Percentiles rank a stretch among this genome's conserved stretches.
Conservation (phyloP, 1,284 basidiomycete species). For the Melampsora americana region DNA sequence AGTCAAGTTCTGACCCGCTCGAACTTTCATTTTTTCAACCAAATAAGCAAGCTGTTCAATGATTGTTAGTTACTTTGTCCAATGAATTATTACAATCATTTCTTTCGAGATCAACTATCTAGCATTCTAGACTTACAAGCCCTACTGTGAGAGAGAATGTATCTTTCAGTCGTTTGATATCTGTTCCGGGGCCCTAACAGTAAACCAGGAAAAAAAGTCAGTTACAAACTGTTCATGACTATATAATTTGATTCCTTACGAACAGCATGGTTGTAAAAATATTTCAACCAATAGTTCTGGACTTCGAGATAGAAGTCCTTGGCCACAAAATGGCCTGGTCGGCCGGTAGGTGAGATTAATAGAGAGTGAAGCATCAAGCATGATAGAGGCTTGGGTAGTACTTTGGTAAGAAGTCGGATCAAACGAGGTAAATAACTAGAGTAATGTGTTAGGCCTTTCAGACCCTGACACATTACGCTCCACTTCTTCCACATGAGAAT, state of each 20-base stretch:
- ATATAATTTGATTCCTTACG: no score
- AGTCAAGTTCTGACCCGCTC: neutral
- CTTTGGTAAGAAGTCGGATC: neutral
- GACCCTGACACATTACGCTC: neutral
- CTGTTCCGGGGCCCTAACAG: neutral
- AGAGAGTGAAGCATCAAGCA: neutral
- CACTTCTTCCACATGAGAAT: conserved; percentile 6
- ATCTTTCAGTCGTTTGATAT: conserved; percentile 23
- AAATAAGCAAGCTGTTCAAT: neutral
- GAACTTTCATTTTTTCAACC: neutral
- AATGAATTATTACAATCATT: no score
- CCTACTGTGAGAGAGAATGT: neutral
- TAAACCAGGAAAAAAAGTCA: no score
- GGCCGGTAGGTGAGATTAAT: neutral
- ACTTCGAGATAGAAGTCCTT: conserved; percentile 6
- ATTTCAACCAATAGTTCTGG: conserved; percentile 10
- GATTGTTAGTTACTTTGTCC: neutral
- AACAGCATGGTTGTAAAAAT: neutral
- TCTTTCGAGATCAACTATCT: neutral
- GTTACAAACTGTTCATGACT: no score
- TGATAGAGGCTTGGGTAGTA: neutral
- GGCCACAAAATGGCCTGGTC: neutral
- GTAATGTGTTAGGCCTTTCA: neutral
- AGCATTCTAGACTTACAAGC: neutral
- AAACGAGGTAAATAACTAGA: neutral